These are phyloP conservation scores for Neonectria faginata DNA, from an alignment of 2,329 filamentous ascomycete genomes.

Conservation along the genomic window DNA sequence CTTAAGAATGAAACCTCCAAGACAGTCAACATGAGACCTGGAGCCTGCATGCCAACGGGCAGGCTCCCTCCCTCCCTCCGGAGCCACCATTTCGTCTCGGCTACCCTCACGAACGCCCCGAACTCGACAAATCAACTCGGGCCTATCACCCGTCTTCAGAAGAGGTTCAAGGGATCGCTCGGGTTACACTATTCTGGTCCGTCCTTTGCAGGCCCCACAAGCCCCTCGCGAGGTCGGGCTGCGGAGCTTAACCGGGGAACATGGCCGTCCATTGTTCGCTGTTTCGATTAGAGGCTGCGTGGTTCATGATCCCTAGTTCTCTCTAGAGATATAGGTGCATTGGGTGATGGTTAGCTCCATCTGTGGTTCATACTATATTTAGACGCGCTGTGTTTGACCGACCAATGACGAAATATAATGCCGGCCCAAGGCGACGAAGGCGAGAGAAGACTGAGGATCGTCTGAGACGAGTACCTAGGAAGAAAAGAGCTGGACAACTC, in stretches of 20 bases:
- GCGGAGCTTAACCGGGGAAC: neutral
- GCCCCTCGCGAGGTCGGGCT: slow-evolving; percentile 5
- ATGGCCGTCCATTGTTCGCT: neutral
- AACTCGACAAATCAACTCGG: neutral
- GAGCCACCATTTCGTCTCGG: slow-evolving; percentile 12
- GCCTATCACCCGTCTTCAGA: neutral
- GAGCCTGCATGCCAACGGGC: slow-evolving; percentile 5
- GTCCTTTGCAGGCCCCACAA: slow-evolving; percentile 3
- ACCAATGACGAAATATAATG: neutral
- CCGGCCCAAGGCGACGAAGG: neutral
- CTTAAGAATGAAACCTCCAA: neutral
- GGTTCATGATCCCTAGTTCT: too few relatives aligned
- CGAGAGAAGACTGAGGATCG: neutral
- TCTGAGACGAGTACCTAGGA: neutral
- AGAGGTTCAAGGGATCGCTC: neutral
- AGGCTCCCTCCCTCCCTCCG: neutral
- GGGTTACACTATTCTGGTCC: slow-evolving; percentile 4
- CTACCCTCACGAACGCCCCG: slow-evolving; percentile 9
- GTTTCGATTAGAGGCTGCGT: neutral
- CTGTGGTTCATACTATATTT: neutral
- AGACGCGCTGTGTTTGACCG: neutral
- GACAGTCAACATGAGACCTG: neutral
- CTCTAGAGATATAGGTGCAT: neutral
- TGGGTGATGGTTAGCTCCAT: neutral
- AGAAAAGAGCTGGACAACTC: neutral